Evolutionary conservation across 2,329 filamentous ascomycete species (phyloP).

Genomic region (Phaeosphaeriaceae sp.): DNA sequence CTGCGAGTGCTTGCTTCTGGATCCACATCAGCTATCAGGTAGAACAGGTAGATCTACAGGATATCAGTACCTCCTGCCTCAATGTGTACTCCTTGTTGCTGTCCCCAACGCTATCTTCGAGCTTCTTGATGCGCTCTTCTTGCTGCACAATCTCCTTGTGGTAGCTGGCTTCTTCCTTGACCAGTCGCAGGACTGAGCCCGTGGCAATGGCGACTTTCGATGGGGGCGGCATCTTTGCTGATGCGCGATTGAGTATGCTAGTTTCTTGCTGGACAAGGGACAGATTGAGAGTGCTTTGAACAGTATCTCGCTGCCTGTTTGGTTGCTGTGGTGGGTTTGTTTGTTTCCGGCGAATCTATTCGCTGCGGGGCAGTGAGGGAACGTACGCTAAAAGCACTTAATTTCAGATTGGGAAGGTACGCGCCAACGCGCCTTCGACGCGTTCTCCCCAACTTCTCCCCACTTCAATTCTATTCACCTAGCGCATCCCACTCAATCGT

Average conservation of each 20-base stretch:
- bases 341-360: not conserved
- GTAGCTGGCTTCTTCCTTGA: constrained; percentile 92
- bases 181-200: constrained; percentile 77
- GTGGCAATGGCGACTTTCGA: constrained; percentile 80
- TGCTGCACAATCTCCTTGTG: constrained; percentile 84
- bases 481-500: constrained; percentile 7
- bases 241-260: not conserved
- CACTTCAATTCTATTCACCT: not conserved
- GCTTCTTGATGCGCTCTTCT: constrained; percentile 71
- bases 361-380: not conserved
- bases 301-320: not conserved
- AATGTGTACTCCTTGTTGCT: constrained; percentile 80
- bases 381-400: not conserved
- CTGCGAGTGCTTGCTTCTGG: constrained; percentile 80
- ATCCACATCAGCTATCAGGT: constrained; percentile 9
- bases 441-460: constrained; percentile 13
- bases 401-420: not conserved
- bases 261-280: not conserved
- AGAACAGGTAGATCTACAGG: not conserved
- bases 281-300: not conserved
- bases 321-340: not conserved
- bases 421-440: not conserved
- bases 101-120: constrained; percentile 68
- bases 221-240: constrained; percentile 72
- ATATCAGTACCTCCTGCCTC: constrained; percentile 77